Evolutionary conservation across 1,284 basidiomycete species (phyloP), one percentile per base, ranked within the genome.

Genomic region (Naganishia sp.): DNA sequence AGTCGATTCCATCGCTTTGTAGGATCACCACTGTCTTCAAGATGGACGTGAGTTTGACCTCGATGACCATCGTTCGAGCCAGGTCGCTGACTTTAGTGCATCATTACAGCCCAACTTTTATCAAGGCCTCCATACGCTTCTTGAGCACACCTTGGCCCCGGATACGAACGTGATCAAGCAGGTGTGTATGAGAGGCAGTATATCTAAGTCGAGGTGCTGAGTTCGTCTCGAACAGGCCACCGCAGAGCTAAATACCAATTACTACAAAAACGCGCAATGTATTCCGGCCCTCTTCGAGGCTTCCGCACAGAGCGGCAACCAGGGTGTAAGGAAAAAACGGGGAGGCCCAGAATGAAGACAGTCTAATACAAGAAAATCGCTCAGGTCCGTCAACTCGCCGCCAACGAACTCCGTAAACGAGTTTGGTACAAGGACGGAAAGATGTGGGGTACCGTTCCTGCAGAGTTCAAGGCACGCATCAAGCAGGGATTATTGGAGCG

Each of bases 351-450:
- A 21, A 46, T 9, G 21, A 39, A 13, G 7, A 45, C n/a, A 25
- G 33, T 59, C 64, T 28, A 13, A 43, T 49, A 45, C 23, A 43
- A 33, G 48, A 25, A 9, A 9, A 42, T 13, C 4, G 7, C 13
- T 39, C 70, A 96, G 93, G 88, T 97, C 69, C 91, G 95, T 65
- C 96, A 99, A 87, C 86, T 99, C 25, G 92, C 94, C 57, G 93
- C 94, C n/a, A 94, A 99, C 67, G 96, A 99, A 82, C 84, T 98
- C 75, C 85, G 96, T 72, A 99, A 99, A 84, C 89, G 95, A 69
- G 86, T 99, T 66, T 80, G 84, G 31, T 85, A 87, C 78, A 89
- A 88, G 74, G 89, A 88, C 72, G 90, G 90, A 64, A 88, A 87
- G 78, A 81, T 94, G 46, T 98, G 96, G 95, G 83, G 87, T 46